Percentiles rank a stretch among this genome's conserved stretches.
Conservation (phyloP, 768 basidiomycete species). For the Tricholoma matsutake region DNA sequence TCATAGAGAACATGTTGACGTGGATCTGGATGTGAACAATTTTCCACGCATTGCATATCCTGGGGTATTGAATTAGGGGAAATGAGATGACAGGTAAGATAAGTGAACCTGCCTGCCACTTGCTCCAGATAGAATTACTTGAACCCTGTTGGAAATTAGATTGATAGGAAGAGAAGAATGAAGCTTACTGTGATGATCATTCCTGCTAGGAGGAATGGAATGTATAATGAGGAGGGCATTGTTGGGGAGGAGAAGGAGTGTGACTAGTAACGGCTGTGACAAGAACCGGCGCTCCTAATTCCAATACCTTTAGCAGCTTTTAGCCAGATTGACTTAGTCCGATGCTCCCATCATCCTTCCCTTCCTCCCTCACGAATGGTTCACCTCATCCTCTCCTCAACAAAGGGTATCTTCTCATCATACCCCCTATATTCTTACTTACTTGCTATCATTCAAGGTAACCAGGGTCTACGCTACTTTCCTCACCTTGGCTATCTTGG, state of each 20-base stretch:
- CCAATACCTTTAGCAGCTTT: slow-evolving; percentile 34
- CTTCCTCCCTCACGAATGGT: slow-evolving; percentile 50
- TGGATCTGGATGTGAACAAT: slow-evolving; percentile 70
- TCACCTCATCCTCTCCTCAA: slow-evolving; percentile 61
- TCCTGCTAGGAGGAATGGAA: slow-evolving; percentile 81
- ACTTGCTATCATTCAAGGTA: slow-evolving; percentile 37
- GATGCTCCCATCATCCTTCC: slow-evolving; percentile 31
- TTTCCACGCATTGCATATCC: slow-evolving; percentile 99
- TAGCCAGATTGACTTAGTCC: slow-evolving; percentile 15
- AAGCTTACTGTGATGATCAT: slow-evolving; percentile 85
- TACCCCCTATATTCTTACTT: slow-evolving; percentile 5
- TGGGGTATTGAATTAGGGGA: slow-evolving; percentile 19
- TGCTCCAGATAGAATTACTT: slow-evolving; percentile 78
- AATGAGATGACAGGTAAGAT: neutral
- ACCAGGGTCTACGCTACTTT: slow-evolving; percentile 67
- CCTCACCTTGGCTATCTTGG: slow-evolving; percentile 78
- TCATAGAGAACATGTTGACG: slow-evolving; percentile 73
- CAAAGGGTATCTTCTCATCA: slow-evolving; percentile 40
- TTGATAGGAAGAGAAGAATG: neutral
- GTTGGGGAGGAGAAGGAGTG: slow-evolving; percentile 18
- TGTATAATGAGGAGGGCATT: slow-evolving; percentile 68
- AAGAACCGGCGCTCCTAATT: slow-evolving; percentile 27
- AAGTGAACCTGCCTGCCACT: slow-evolving; percentile 63
- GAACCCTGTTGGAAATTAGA: slow-evolving; percentile 49
- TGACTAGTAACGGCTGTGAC: slow-evolving; percentile 16